Conservation (phyloP, 495 filamentous ascomycete species). For the Choiromyces venosus region DNA sequence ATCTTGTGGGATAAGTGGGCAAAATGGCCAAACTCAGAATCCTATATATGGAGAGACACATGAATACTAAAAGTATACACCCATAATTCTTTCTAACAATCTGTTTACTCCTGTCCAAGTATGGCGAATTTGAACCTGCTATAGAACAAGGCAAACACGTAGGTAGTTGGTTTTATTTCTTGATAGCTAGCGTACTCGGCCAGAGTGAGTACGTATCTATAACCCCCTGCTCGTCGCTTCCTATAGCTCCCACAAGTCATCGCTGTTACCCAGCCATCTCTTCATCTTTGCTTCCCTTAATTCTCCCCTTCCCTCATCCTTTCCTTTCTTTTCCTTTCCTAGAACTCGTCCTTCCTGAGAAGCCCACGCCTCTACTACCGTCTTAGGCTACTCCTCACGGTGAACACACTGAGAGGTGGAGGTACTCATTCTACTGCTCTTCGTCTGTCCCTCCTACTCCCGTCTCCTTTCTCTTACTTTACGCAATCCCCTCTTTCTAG, state of each 20-base stretch:
- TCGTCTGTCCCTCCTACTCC: no score
- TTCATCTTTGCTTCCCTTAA: no score
- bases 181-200: neutral
- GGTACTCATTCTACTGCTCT: neutral
- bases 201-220: neutral
- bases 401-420: neutral
- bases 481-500: no score
- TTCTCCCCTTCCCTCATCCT: no score
- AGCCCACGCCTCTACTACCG: no score
- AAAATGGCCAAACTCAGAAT: neutral
- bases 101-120: neutral
- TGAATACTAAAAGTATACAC: neutral
- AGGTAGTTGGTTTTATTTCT: neutral
- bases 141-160: neutral
- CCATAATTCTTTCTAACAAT: neutral
- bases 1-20: neutral
- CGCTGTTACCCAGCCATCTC: no score
- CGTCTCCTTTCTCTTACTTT: no score
- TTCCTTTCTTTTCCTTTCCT: no score
- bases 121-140: neutral
- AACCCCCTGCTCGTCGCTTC: no score
- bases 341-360: no score
- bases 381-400: neutral
- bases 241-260: no score
- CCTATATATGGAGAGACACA: neutral